Conservation (phyloP, 2,329 filamentous ascomycete genomes). For the Parascedosporium putredinis region DNA sequence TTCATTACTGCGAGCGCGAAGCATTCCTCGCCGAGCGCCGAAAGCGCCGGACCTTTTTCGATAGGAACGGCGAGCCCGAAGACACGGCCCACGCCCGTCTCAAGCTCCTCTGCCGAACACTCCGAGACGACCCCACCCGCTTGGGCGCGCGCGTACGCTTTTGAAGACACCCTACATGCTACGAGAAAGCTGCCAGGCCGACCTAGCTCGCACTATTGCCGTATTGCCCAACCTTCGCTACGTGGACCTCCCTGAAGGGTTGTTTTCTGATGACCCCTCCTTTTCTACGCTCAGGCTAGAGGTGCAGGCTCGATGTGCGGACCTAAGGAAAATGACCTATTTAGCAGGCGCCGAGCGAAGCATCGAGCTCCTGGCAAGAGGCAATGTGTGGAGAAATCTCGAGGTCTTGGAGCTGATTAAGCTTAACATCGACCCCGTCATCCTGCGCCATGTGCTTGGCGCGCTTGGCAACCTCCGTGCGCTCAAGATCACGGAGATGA, state of each 20-base stretch:
- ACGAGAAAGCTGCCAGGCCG: slow-evolving; percentile 72
- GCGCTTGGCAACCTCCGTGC: slow-evolving; percentile 59
- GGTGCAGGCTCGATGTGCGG: slow-evolving; percentile 70
- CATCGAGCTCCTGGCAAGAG: slow-evolving; percentile 58
- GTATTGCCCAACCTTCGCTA: slow-evolving; percentile 78
- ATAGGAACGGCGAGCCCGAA: slow-evolving; percentile 68
- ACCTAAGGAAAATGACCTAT: slow-evolving; percentile 85
- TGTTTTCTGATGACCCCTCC: slow-evolving; percentile 69
- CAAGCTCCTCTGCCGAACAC: slow-evolving; percentile 67
- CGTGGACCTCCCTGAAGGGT: slow-evolving; percentile 80
- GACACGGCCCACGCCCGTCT: slow-evolving; percentile 70
- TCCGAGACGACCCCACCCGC: slow-evolving; percentile 62
- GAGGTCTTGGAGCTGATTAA: slow-evolving; percentile 62
- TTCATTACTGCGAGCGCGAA: slow-evolving; percentile 89
- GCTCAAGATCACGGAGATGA: slow-evolving; percentile 61
- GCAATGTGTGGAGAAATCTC: slow-evolving; percentile 56
- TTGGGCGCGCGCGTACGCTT: slow-evolving; percentile 61
- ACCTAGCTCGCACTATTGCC: slow-evolving; percentile 76
- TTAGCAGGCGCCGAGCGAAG: slow-evolving; percentile 66
- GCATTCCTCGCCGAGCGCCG: slow-evolving; percentile 69
- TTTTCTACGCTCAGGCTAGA: slow-evolving; percentile 73
- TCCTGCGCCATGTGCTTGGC: slow-evolving; percentile 60
- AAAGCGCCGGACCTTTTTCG: slow-evolving; percentile 61
- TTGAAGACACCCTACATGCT: slow-evolving; percentile 94
- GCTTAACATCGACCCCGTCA: slow-evolving; percentile 58